Evolutionary conservation across 1,139 yeast genomes (phyloP).

Genomic region (Scheffersomyces parashehatae): DNA sequence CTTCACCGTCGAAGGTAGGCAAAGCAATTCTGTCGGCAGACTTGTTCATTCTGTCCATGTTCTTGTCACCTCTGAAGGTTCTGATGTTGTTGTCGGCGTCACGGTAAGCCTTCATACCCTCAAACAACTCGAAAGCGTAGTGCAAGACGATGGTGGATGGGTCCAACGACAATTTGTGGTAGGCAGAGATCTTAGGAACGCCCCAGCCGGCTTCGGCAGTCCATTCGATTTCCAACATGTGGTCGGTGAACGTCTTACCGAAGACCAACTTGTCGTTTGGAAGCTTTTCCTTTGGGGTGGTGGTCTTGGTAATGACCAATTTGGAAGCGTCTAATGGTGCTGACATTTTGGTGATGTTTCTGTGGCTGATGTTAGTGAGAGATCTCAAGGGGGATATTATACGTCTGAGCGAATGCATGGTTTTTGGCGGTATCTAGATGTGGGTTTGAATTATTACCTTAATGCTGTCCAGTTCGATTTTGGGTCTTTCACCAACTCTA

Average conservation of each 20-base stretch:
- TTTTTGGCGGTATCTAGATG: no score
- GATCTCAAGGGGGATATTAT: no score
- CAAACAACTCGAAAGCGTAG: constrained; percentile 30
- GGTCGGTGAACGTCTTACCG: constrained; percentile 80
- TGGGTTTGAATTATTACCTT: no score
- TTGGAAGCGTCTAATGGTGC: constrained; percentile 71
- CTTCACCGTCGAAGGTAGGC: constrained; percentile 39
- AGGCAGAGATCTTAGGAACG: constrained; percentile 37
- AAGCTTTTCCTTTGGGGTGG: constrained; percentile 61
- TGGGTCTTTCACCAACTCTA: no score
- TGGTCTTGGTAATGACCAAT: constrained; percentile 57
- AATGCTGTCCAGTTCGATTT: no score
- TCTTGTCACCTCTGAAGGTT: constrained; percentile 41
- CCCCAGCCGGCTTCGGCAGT: constrained; percentile 36
- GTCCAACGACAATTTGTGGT: constrained; percentile 31
- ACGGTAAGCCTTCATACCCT: constrained; percentile 31
- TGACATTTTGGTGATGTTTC: neutral
- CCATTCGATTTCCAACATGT: constrained; percentile 44
- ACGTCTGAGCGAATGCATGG: no score
- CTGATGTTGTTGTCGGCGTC: constrained; percentile 32
- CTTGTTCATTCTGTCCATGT: constrained; percentile 39
- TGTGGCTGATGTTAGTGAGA: no score
- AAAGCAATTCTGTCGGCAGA: constrained; percentile 39
- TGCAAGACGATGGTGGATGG: constrained; percentile 29
- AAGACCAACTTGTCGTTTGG: constrained; percentile 79